Evolutionary conservation across 192 early-diverging fungal genomes (phyloP).

Genomic region (Coemansia sp.): DNA sequence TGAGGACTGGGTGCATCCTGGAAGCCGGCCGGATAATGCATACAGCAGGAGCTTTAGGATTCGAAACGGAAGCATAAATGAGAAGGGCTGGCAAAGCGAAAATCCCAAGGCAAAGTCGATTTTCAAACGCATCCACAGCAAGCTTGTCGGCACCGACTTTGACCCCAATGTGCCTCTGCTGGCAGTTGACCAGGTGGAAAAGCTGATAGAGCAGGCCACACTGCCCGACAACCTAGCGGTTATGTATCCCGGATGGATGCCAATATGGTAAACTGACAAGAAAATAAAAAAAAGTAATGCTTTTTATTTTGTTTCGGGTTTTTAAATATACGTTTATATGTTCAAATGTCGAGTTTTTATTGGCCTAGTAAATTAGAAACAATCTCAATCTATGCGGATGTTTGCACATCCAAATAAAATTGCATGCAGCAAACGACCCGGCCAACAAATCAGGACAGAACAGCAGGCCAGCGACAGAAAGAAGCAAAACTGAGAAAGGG

Average conservation of each 20-base stretch:
- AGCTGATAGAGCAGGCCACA: slow-evolving; percentile 84
- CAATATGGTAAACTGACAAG: slow-evolving; percentile 34
- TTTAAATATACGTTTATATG: too few relatives aligned
- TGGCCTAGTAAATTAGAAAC: neutral
- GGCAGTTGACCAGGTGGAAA: slow-evolving; percentile 82
- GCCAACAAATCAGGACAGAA: neutral
- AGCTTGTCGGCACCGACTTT: slow-evolving; percentile 93
- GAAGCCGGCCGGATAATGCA: slow-evolving; percentile 19
- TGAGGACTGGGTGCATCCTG: slow-evolving; percentile 1
- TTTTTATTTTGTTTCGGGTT: slow-evolving; percentile 6
- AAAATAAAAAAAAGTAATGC: too few relatives aligned
- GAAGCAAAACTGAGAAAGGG: too few relatives aligned
- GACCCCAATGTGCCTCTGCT: slow-evolving; percentile 73
- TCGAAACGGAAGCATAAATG: slow-evolving; percentile 7
- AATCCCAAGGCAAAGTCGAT: slow-evolving; percentile 81
- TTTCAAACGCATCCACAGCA: slow-evolving; percentile 87
- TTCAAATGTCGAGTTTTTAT: too few relatives aligned
- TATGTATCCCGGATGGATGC: slow-evolving; percentile 64
- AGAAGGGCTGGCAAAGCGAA: slow-evolving; percentile 23
- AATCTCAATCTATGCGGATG: slow-evolving; percentile 7
- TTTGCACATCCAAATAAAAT: neutral
- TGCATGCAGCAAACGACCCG: neutral
- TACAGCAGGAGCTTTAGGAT: slow-evolving; percentile 22
- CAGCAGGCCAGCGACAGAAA: too few relatives aligned
- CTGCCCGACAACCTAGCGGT: slow-evolving; percentile 88